Percentiles rank a stretch among this genome's conserved stretches.
These are phyloP conservation scores for Phoma sp. DNA, from an alignment of 2,329 filamentous ascomycete species.

Conservation along the genomic window DNA sequence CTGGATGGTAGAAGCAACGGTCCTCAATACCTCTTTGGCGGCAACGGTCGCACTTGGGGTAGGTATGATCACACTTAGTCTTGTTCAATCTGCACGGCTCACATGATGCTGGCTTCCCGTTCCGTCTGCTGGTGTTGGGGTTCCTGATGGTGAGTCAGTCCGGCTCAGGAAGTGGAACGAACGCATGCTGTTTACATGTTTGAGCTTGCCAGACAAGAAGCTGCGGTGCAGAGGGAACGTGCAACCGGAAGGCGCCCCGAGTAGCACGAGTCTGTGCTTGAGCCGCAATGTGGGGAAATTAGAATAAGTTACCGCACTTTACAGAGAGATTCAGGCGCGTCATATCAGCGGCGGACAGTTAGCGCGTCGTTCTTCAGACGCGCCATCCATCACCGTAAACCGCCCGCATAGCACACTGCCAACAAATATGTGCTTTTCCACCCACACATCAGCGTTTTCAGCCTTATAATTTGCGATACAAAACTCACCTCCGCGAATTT, in stretches of 20 bases:
- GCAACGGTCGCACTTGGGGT: slow-evolving; percentile 42
- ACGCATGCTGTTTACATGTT: slow-evolving; percentile 15
- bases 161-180: neutral
- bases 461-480: neutral
- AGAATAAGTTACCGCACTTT: neutral
- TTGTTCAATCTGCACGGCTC: slow-evolving; percentile 45
- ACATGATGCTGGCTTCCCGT: slow-evolving; percentile 43
- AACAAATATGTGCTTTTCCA: neutral
- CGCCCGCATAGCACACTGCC: neutral
- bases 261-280: slow-evolving; percentile 5
- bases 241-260: neutral
- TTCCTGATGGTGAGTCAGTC: slow-evolving; percentile 27
- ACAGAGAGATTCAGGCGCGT: neutral
- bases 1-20: slow-evolving; percentile 44
- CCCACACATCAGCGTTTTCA: neutral
- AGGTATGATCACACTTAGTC: slow-evolving; percentile 41
- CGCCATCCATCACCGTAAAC: slow-evolving; percentile 6
- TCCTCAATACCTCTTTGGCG: slow-evolving; percentile 41
- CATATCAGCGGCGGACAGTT: slow-evolving; percentile 4
- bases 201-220: neutral
- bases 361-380: slow-evolving; percentile 6
- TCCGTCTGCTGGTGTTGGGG: slow-evolving; percentile 35
- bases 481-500: neutral
- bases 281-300: slow-evolving; percentile 4
- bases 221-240: neutral